Evolutionary conservation across 495 filamentous ascomycete species (phyloP), one percentile per base, ranked within the genome.

Genomic region (Penicillium simplicissimum): DNA sequence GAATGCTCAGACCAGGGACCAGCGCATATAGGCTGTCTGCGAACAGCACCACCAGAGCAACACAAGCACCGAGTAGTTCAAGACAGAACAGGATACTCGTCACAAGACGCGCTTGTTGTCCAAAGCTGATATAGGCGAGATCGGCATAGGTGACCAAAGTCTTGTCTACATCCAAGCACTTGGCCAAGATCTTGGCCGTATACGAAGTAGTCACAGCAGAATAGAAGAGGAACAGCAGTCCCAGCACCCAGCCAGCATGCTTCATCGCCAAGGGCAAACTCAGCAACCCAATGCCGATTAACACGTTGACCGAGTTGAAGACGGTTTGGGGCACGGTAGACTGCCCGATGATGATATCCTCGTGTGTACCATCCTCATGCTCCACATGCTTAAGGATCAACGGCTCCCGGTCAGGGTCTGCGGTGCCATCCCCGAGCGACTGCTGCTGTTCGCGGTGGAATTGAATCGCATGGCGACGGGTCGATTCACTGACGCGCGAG

Each of bases 241-340:
- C 95, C 64, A 93, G 82, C 25, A 97, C 65, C 95, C 95, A 98
- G 23, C 95, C 95, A 31, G 90, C 87, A 67, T 97, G 93, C 62
- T 90, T 92, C 66, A 98, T 78, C 4, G 90, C 95, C 69, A 98
- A 82, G 11, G 95, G 96, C 58, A 98, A 79, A 76, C 90, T 93
- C 51, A 98, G 76, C 19, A 98, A 74, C 0, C 95, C 95, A 48
- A 98, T 87, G 17, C 95, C 95, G 61, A 98, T 93, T 42, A 98
- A 76, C 37, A 96, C 91, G 69, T 98, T 98, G 55, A 96, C 92
- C 15, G 91, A 95, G 71, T 98, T 98, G 77, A 98, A 96, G 60
- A 97, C 82, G 0, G 95, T 98, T 77, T 98, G 95, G 2, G 94
- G 93, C 33, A 97, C 77, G 3, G 95, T 98, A 10, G 91, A 96